Evolutionary conservation across 306 rosid species (phyloP).

Genomic region (Cicer pinnatifidum): DNA sequence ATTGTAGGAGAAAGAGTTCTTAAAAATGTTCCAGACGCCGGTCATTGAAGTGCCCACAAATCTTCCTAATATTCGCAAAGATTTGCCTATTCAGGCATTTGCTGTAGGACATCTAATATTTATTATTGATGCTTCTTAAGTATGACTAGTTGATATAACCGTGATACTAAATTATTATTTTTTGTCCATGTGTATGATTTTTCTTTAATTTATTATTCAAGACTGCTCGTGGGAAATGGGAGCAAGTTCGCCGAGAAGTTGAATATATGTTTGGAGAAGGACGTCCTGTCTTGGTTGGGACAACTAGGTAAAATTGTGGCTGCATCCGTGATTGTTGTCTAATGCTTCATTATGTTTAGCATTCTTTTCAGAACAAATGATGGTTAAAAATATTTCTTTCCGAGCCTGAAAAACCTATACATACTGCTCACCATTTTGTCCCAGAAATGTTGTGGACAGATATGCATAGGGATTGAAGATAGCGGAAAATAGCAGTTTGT

Average conservation of each 20-base stretch:
- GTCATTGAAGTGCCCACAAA: conserved; percentile 98
- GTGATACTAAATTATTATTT: conserved; percentile 6
- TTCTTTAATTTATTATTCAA: conserved; percentile 46
- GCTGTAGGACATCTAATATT: conserved; percentile 64
- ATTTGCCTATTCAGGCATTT: conserved; percentile 95
- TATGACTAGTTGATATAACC: conserved; percentile 17
- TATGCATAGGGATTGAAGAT: conserved; percentile 14
- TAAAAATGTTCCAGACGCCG: conserved; percentile 91
- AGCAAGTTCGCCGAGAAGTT: conserved; percentile 89
- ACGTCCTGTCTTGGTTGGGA: conserved; percentile 95
- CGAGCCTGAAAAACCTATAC: conserved; percentile 16
- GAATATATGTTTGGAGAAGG: conserved; percentile 89
- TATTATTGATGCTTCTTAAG: conserved; percentile 34
- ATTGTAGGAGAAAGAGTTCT: conserved; percentile 93
- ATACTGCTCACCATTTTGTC: conserved; percentile 32
- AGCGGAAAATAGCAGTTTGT: no score
- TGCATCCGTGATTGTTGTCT: conserved; percentile 31
- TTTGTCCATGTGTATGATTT: conserved; percentile 36
- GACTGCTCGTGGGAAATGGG: conserved; percentile 98
- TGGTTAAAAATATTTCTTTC: conserved; percentile 29
- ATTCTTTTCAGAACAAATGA: conserved; percentile 37
- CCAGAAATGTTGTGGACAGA: conserved; percentile 28
- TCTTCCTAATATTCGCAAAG: conserved; percentile 87
- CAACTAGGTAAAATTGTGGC: conserved; percentile 73
- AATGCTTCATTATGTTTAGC: conserved; percentile 19